Percentiles rank a stretch among this genome's conserved stretches.
Evolutionary conservation across 345 rosid species (phyloP).

Genomic region (Corchorus olitorius): DNA sequence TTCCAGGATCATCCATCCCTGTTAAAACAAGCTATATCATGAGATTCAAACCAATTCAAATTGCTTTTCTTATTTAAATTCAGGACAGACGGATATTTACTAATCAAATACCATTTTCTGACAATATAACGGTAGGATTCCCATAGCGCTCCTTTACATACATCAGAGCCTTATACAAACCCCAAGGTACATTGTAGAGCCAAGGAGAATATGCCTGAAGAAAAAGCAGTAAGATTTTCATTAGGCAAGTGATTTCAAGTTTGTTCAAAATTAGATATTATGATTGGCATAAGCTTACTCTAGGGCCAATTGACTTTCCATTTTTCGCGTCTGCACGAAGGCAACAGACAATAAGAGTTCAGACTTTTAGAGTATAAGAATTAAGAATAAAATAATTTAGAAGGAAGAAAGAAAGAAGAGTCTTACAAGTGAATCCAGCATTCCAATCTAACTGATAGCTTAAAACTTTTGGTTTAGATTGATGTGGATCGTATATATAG

Average conservation of each 20-base stretch:
- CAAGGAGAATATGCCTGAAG: conserved; percentile 81
- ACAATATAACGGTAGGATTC: conserved; percentile 78
- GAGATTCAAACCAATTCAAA: not conserved
- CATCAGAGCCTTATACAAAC: conserved; percentile 84
- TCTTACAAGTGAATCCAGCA: conserved; percentile 74
- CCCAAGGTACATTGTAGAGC: conserved; percentile 98
- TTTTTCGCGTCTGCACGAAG: conserved; percentile 53
- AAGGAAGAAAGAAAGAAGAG: not conserved
- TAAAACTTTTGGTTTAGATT: conserved; percentile 40
- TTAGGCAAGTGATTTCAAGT: not conserved
- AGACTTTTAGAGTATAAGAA: not conserved
- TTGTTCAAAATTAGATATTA: not conserved
- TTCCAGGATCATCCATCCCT: conserved; percentile 97
- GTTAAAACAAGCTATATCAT: not conserved
- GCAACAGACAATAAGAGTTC: conserved; percentile 12
- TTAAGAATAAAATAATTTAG: too few relatives aligned
- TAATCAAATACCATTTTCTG: conserved; percentile 82
- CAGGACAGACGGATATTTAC: not conserved
- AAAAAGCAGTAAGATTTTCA: not conserved
- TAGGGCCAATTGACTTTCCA: conserved; percentile 80
- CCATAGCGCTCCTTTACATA: conserved; percentile 86
- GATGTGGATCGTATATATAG: conserved; percentile 64
- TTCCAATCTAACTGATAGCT: conserved; percentile 98
- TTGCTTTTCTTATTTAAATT: not conserved
- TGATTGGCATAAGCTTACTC: conserved; percentile 36